Base-by-base conservation (phyloP, 2,329 filamentous ascomycete genomes). In the Thermoascus crustaceus region DNA sequence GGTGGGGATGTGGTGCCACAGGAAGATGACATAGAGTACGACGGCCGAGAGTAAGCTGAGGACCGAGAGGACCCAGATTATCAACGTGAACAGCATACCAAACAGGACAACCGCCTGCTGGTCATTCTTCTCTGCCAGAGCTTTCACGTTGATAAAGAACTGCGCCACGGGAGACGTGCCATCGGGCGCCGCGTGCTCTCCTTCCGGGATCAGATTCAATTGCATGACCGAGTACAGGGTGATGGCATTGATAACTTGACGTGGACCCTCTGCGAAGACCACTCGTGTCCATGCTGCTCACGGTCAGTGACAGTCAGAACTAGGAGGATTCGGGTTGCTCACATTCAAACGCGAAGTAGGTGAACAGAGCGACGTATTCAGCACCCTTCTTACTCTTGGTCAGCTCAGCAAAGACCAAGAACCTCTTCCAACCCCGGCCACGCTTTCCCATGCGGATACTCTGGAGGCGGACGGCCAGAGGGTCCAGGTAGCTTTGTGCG, bases 301-400 rank as follows among this genome's bases (percentile, higher is more conserved):
- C 32, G 17, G 45, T 61, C 43, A 58, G 46, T 26, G n/a, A 17
- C 3, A 2, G 22, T 22, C 13, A 4, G 30, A 27, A 30, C 30
- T 5, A 31, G 8, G 13, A 33, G 7, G 25, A 18, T 10, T 14
- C 16, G 9, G 11, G 11, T 20, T 17, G 44, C 57, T 45, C 50
- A 71, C 72, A 68, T 59, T 82, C 75, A 61, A 82, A 81, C 18
- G 76, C 81, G 61, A 94, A 94, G 59, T 94, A 94, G 18, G 86
- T 83, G 57, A 94, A 94, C 4, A 94, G 71, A 3, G 88, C 88
- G 46, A 94, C 74, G 52, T 94, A 94, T 58, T 94, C 86, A 38
- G 80, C 80, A 11, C 87, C 86, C 63, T 94, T 93, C 55, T 84
- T 88, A 60, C 83, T 87, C 64, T 89, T 91, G 8, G 88, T 94